Base-by-base conservation (phyloP, 768 basidiomycete genomes). In the Lactarius deliciosus region DNA sequence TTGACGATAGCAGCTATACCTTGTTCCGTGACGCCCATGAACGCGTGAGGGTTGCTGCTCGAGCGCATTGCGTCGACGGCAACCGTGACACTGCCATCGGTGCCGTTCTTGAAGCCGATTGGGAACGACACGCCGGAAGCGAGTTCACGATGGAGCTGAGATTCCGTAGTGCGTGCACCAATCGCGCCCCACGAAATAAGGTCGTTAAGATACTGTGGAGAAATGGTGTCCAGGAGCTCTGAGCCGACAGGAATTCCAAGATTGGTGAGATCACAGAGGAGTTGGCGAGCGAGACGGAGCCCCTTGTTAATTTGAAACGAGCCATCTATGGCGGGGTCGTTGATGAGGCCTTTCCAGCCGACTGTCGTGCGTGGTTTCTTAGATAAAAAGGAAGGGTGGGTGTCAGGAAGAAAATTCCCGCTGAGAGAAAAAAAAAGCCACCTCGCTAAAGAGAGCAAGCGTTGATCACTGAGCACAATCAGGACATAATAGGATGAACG, bases 51-150 rank as follows among this genome's bases (percentile, higher is more conserved):
- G 75, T 94, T 90, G 3, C 89, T 90, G 15, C 93, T 86, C 0
- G 93, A 89, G 68, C 88, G 86, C 96, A 98, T 98, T 18, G 96
- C 97, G 76, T 99, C 97, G 64, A 98, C 91, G 3, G 96, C 96
- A 41, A 98, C 93, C 0, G 85, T 79, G 58, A 98, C 72, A 53
- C 87, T 88, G 63, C 97, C 97, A 76, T 98, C 96, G 3, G 97
- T 99, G 62, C 97, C 96, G 76, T 99, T 99, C 79, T 99, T 99
- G 88, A 99, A 99, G 10, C 94, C 93, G 70, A 98, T 94, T 25
- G 97, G 96, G 88, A 97, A 98, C 60, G 96, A 97, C 30, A 92
- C 89, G 74, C 96, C 96, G 4, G 91, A 94, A 5, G 94, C 95
- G 55, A 98, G 89, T 77, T 98, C 97, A 65, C 97, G 89, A 74